Evolutionary conservation across 1,284 basidiomycete genomes (phyloP), one percentile per base, ranked within the genome.

Genomic region (Ustilago shanxiensis): DNA sequence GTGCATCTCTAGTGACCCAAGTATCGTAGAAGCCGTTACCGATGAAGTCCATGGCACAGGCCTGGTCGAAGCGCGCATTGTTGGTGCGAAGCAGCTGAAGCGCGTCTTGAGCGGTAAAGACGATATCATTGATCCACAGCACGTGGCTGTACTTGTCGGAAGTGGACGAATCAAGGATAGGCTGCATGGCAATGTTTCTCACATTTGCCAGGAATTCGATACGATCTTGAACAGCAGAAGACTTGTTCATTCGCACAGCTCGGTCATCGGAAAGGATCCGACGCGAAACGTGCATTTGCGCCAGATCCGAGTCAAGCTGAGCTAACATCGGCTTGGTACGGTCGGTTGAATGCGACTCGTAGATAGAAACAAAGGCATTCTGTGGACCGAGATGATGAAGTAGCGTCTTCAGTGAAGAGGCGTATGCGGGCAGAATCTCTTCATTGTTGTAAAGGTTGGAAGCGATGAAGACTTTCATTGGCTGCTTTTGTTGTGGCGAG

Each of bases 361-460:
- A 87, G 59, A 90, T 86, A n/a, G 89, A 90, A 6, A 91, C 87
- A 72, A 88, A 90, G 18, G 89, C 88, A 55, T 90, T 89, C 51
- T 88, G 86, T 3, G 84, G 71, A 10, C 90, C 90, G 37, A 90
- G 86, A 0, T 60, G 60, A 11, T 72, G 28, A 51, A 79, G 68
- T 51, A 81, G 56, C 31, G 26, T 28, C 33, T 77, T 56, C 54
- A 83, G 65, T 2, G 76, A 68, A 0, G 66, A 33, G 0, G 66
- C 55, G 66, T 77, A 83, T 14, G 58, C 39, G 6, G 82, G 82
- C 18, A 83, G 52, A 31, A 83, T 67, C 18, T 66, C 57, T 45
- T 83, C 64, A 52, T 60, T 71, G 65, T 83, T 80, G 81, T 79
- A 77, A 13, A 83, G 66, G 35, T 82, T 80, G 11, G 80, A 80